A percentile compares a stretch with the other conserved stretches of the same genome.
Evolutionary conservation across 2,329 filamentous ascomycete genomes (phyloP).

Genomic region (Ophiostoma montium): DNA sequence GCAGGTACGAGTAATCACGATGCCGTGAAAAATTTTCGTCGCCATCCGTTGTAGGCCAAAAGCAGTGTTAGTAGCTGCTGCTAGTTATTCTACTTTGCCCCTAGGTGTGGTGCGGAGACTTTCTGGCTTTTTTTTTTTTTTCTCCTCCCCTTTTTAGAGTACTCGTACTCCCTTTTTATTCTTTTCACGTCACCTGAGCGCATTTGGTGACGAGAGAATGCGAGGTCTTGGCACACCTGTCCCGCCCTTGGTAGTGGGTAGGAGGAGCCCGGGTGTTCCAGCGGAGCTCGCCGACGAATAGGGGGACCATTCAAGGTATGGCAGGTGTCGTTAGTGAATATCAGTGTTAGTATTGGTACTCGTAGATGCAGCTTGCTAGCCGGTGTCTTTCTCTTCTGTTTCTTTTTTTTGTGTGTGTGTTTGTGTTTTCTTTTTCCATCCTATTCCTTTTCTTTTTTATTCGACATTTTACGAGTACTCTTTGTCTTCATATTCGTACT

Average conservation of each 20-base stretch:
- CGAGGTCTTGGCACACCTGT: slow-evolving; percentile 4
- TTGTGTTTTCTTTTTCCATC: no score
- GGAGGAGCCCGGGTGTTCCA: not conserved
- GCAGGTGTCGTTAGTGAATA: no score
- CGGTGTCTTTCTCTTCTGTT: no score
- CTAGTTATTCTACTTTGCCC: not conserved
- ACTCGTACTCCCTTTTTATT: no score
- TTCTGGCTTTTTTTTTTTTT: not conserved
- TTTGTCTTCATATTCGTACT: no score
- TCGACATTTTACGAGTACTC: no score
- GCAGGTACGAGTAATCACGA: not conserved
- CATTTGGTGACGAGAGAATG: slow-evolving; percentile 13
- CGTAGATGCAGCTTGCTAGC: no score
- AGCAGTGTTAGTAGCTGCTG: not conserved
- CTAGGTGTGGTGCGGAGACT: not conserved
- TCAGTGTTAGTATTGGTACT: no score
- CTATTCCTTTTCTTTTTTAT: no score
- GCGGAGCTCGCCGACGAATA: not conserved
- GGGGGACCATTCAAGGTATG: not conserved
- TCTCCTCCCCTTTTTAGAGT: slow-evolving; percentile 6
- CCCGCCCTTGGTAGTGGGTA: not conserved
- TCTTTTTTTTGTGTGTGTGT: no score
- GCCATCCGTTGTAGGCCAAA: not conserved
- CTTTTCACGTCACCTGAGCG: slow-evolving; percentile 17
- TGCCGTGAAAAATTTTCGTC: not conserved